A percentile compares a stretch with the other conserved stretches of the same genome.
These are phyloP conservation scores for Epichloe sylvatica DNA, from an alignment of 2,329 filamentous ascomycete genomes.

Conservation along the genomic window DNA sequence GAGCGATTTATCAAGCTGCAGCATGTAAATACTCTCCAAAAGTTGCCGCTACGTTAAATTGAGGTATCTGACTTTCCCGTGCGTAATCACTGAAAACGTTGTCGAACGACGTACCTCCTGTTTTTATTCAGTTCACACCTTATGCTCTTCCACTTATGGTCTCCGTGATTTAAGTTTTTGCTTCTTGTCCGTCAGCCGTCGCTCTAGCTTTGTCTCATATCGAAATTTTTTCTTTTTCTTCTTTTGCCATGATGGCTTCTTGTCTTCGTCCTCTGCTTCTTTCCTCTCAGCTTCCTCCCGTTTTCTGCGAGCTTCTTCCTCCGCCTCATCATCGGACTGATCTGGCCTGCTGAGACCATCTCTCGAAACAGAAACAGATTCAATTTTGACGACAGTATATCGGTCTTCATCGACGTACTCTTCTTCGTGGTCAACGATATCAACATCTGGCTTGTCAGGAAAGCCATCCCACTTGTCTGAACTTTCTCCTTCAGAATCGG, in stretches of 20 bases:
- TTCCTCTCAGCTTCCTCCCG: conserved; percentile 15
- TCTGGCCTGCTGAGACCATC: conserved; percentile 52
- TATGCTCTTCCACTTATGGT: conserved; percentile 1
- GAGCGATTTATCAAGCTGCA: conserved; percentile 17
- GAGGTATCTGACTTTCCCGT: conserved; percentile 16
- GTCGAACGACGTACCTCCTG: background rate
- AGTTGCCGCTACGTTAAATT: conserved; percentile 15
- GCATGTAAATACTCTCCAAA: conserved; percentile 18
- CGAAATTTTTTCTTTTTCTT: conserved; percentile 85
- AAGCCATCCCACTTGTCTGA: conserved; percentile 54
- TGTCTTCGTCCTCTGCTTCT: conserved; percentile 17
- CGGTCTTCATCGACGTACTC: conserved; percentile 95
- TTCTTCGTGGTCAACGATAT: conserved; percentile 64
- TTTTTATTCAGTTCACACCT: background rate
- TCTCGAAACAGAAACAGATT: conserved; percentile 67
- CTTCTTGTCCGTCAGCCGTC: conserved; percentile 60
- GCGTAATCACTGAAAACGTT: background rate
- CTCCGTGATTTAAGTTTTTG: conserved; percentile 45
- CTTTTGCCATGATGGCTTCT: conserved; percentile 32
- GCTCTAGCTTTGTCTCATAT: conserved; percentile 79
- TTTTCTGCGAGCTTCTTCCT: conserved; percentile 11
- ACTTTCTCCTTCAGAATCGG: conserved; percentile 23
- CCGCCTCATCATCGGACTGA: conserved; percentile 23
- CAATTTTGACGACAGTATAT: conserved; percentile 88
- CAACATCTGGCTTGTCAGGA: conserved; percentile 32